Base-by-base conservation (phyloP, 2,329 filamentous ascomycete genomes). In the Fusarium sp. region DNA sequence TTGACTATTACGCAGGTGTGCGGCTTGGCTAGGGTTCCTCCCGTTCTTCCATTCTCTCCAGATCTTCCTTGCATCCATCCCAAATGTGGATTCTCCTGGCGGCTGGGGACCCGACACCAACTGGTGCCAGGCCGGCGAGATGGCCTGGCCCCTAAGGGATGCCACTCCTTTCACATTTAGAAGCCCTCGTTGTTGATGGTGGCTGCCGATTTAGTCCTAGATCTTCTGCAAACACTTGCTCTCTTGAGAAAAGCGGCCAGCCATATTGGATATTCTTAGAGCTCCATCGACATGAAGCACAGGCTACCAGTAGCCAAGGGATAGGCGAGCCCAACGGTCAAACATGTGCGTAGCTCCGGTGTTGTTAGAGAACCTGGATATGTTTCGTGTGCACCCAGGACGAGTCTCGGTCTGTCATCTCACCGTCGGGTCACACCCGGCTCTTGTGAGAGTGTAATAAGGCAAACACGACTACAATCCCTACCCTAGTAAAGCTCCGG, bases 11-110 rank as follows among this genome's bases (percentile, higher is more conserved):
- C 35, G 30, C 35, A 64, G 59, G 50, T 41, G 52, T 62, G 52
- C 41, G 20, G 48, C 39, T 67, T 57, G 52, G n/a, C 32, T 43
- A 34, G 50, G 64, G 66, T 60, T 66, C 39, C 64, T 41, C 69
- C 45, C 62, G 34, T 68, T 62, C 62, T 69, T 39, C 35, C 54
- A 62, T 59, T 71, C 70, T 66, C 70, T 66, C 59, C 45, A 35
- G 64, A 70, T 67, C 67, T 71, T 76, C 76, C 72, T 68, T 77
- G 72, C 75, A 75, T 77, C 57, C 75, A 75, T 77, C 52, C 35
- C 27, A 63, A 20, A 23, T 54, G 70, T 75, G 72, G 72, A 52
- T 59, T 72, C 59, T 58, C 58, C 71, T 62, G 50, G 62, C n/a
- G 30, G 61, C 59, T 63, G 45, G 65, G 65, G 48, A 14, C 48